Evolutionary conservation across 768 basidiomycete species (phyloP).

Genomic region (Pulveroboletus ravenelii): DNA sequence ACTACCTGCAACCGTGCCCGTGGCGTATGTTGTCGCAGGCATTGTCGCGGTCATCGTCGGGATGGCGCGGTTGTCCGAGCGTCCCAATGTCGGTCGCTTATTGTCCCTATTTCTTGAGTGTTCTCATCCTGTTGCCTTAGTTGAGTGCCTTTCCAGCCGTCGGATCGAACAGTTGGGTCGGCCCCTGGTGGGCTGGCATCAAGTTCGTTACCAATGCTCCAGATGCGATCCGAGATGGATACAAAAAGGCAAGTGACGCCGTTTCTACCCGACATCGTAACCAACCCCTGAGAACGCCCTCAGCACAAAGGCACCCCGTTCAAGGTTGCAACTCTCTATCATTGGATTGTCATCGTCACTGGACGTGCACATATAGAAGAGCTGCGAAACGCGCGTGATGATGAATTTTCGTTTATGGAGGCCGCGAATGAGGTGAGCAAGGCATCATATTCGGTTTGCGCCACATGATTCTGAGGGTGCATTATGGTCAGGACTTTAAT

Average conservation of each 20-base stretch:
- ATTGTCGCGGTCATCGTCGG: not conserved
- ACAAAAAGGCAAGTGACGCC: conserved; percentile 20
- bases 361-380: conserved; percentile 34
- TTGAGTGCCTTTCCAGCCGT: conserved; percentile 27
- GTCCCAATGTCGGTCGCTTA: not conserved
- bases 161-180: conserved; percentile 20
- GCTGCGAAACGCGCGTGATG: conserved; percentile 35
- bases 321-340: conserved; percentile 25
- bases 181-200: conserved; percentile 24
- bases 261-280: not conserved
- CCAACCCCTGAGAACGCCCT: not conserved
- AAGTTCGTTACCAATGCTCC: conserved; percentile 14
- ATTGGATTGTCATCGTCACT: conserved; percentile 38
- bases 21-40: not conserved
- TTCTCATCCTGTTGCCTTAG: conserved; percentile 7
- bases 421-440: conserved; percentile 32
- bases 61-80: not conserved
- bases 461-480: not conserved
- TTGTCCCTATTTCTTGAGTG: not conserved
- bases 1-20: not conserved
- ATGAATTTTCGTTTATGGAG: conserved; percentile 32
- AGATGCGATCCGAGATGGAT: conserved; percentile 28
- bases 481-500: conserved; percentile 31
- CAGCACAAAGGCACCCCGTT: conserved; percentile 28
- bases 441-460: too few relatives aligned